Evolutionary conservation across 805 yeast species (phyloP).

Genomic region (Starmerella geochares): DNA sequence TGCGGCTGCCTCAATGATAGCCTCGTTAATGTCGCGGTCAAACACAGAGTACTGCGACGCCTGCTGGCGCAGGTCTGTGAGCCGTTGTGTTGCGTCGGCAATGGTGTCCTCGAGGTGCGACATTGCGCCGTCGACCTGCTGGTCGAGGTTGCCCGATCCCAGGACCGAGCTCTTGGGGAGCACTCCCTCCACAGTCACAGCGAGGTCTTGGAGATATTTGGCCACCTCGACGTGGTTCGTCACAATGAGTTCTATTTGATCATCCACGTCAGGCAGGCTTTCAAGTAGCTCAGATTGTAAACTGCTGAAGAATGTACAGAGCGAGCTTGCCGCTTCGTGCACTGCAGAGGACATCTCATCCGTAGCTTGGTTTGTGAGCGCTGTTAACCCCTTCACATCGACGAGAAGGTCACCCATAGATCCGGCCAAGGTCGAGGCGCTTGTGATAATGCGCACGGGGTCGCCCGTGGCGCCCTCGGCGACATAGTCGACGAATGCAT

Average conservation of each 20-base stretch:
- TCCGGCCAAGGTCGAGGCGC: conserved; percentile 53
- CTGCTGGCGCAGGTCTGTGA: conserved; percentile 42
- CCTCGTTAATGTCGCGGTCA: conserved; percentile 62
- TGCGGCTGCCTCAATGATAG: conserved; percentile 65
- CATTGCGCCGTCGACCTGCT: conserved; percentile 68
- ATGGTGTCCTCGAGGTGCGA: conserved; percentile 61
- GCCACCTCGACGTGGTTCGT: conserved; percentile 67
- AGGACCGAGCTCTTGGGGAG: conserved; percentile 36
- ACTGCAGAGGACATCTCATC: conserved; percentile 49
- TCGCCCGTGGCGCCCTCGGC: conserved; percentile 71
- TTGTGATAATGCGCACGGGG: conserved; percentile 43
- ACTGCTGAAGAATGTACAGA: conserved; percentile 52
- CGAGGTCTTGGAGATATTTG: conserved; percentile 51
- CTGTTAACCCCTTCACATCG: conserved; percentile 59
- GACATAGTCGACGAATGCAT: conserved; percentile 59
- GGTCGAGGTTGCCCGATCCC: conserved; percentile 41
- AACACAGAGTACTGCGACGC: conserved; percentile 34
- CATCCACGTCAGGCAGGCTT: conserved; percentile 39
- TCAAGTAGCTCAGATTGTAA: conserved; percentile 45
- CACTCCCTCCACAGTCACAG: conserved; percentile 47
- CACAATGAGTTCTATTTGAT: conserved; percentile 65
- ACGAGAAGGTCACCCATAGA: conserved; percentile 53
- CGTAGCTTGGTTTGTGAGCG: conserved; percentile 36
- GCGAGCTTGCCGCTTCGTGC: conserved; percentile 47
- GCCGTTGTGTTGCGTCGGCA: conserved; percentile 50